Evolutionary conservation across 192 early-diverging fungal genomes (phyloP).

Genomic region (Podila epicladia): DNA sequence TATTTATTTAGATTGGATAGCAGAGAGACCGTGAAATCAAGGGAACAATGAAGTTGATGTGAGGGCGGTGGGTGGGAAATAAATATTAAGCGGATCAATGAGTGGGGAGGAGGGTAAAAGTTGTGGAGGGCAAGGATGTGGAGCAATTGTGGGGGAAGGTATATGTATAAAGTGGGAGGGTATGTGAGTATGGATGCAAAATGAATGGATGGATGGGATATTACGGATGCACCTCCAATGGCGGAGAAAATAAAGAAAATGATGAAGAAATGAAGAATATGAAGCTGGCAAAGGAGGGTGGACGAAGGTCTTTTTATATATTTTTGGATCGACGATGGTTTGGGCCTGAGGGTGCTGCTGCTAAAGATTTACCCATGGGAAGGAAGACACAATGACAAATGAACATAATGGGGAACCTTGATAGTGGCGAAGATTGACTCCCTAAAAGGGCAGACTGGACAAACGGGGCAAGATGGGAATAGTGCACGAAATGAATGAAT

Average conservation of each 20-base stretch:
- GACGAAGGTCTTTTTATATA: background rate
- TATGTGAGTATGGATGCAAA: background rate
- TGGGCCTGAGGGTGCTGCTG: background rate
- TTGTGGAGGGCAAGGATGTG: background rate
- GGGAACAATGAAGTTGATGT: background rate
- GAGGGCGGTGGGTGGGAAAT: background rate
- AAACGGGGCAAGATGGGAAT: too few relatives aligned
- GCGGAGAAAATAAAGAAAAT: background rate
- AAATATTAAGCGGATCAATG: background rate
- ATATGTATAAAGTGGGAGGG: background rate
- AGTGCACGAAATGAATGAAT: too few relatives aligned
- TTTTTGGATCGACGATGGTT: background rate
- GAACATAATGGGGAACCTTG: background rate
- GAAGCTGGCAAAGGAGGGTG: background rate
- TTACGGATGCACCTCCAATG: too few relatives aligned
- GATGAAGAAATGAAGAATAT: background rate
- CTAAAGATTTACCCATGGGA: background rate
- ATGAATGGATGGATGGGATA: background rate
- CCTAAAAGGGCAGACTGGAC: too few relatives aligned
- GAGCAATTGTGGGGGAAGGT: background rate
- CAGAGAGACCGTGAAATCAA: background rate
- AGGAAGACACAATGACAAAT: background rate
- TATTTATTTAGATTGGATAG: background rate
- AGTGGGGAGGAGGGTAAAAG: background rate
- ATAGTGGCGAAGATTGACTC: background rate